These are phyloP conservation scores for Pestalotiopsis sp. DNA, from an alignment of 2,329 filamentous ascomycete species.

Conservation along the genomic window DNA sequence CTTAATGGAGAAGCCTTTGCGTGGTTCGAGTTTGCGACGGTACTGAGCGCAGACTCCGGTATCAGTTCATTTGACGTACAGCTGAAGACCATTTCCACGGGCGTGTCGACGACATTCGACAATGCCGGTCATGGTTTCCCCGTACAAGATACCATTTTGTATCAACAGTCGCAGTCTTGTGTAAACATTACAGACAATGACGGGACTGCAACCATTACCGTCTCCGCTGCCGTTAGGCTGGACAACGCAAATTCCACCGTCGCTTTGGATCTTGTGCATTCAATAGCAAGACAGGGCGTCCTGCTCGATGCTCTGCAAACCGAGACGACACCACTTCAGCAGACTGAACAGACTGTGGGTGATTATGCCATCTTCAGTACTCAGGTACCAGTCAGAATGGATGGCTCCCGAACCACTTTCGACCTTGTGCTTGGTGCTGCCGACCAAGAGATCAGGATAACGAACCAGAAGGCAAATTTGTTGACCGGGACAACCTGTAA, in stretches of 20 bases:
- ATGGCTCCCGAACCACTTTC: not conserved
- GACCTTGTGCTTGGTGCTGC: constrained; percentile 1
- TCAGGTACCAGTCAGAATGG: not conserved
- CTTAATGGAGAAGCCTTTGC: constrained; percentile 28
- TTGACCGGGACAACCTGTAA: not conserved
- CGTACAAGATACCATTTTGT: constrained; percentile 29
- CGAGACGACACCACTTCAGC: not conserved
- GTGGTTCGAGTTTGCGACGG: constrained; percentile 32
- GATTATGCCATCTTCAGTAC: constrained; percentile 1
- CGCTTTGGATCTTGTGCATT: constrained; percentile 10
- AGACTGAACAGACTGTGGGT: not conserved
- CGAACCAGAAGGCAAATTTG: not conserved
- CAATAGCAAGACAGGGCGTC: not conserved
- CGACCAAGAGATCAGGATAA: not conserved
- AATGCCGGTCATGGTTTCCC: constrained; percentile 32
- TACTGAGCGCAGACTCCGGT: constrained; percentile 25
- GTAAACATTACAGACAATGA: constrained; percentile 15
- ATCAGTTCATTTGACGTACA: constrained; percentile 35
- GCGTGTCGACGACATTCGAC: constrained; percentile 23
- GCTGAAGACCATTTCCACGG: constrained; percentile 25
- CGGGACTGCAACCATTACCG: constrained; percentile 3
- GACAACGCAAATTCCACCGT: not conserved
- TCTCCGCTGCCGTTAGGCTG: constrained; percentile 12
- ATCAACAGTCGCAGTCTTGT: constrained; percentile 29
- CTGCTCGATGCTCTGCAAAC: not conserved